These are phyloP conservation scores for Hsuehochloa calcarea DNA, from an alignment of 176 grass and related monocot species.

Conservation along the genomic window DNA sequence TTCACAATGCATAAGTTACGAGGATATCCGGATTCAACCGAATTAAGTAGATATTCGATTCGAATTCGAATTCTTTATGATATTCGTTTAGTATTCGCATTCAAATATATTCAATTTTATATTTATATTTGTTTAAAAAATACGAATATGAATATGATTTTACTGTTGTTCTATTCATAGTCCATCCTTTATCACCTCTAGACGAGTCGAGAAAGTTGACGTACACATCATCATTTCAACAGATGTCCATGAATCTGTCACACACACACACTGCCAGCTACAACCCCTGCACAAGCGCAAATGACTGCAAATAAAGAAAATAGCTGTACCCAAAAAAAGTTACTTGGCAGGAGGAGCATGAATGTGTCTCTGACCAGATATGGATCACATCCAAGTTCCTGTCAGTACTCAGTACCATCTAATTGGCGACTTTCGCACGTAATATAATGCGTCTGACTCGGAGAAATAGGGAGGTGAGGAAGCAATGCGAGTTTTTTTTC, in stretches of 20 bases:
- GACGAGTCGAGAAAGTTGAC: too few relatives aligned
- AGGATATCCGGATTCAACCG: too few relatives aligned
- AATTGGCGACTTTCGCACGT: not conserved
- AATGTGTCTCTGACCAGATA: slow-evolving; percentile 11
- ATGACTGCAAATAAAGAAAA: not conserved
- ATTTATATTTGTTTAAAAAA: too few relatives aligned
- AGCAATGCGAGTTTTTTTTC: too few relatives aligned
- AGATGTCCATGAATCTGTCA: not conserved
- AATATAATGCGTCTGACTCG: slow-evolving; percentile 25
- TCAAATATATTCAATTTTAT: too few relatives aligned
- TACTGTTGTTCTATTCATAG: too few relatives aligned
- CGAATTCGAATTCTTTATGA: too few relatives aligned
- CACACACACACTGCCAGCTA: not conserved
- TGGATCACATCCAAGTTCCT: slow-evolving; percentile 1
- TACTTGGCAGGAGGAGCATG: not conserved
- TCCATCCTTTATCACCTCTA: too few relatives aligned
- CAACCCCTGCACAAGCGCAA: not conserved
- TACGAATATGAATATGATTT: too few relatives aligned
- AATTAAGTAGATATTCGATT: too few relatives aligned
- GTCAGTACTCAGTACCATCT: not conserved
- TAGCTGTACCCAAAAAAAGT: not conserved
- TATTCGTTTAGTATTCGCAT: too few relatives aligned
- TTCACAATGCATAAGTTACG: too few relatives aligned
- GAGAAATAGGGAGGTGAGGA: slow-evolving; percentile 29
- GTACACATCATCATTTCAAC: not conserved